Percentiles rank a stretch among this genome's conserved stretches.
Conservation (phyloP, 768 basidiomycete species). For the Serendipita sp. region DNA sequence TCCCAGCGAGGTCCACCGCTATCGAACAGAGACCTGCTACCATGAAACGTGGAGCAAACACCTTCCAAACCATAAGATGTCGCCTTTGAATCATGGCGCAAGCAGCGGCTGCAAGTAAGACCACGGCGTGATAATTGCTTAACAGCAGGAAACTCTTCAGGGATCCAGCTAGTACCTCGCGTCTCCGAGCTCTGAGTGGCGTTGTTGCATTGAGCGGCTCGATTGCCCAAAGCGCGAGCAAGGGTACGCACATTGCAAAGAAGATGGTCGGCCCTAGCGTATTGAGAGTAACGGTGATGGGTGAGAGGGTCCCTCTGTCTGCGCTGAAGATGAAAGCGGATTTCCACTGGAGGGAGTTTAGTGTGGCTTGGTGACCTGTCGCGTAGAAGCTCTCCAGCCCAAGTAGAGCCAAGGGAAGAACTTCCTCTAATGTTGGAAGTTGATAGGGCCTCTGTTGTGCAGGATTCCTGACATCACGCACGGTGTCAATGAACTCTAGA, state of each 20-base stretch:
- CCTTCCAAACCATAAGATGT: conserved; percentile 98
- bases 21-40: conserved; percentile 47
- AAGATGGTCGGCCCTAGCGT: conserved; percentile 60
- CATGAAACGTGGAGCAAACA: conserved; percentile 95
- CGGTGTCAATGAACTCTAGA: conserved; percentile 68
- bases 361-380: conserved; percentile 83
- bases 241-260: conserved; percentile 46
- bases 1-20: conserved; percentile 51
- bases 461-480: conserved; percentile 44
- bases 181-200: neutral
- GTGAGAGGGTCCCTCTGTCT: conserved; percentile 53
- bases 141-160: neutral
- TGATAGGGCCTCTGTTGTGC: conserved; percentile 25
- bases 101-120: conserved; percentile 54
- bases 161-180: neutral
- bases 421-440: conserved; percentile 40
- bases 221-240: conserved; percentile 73
- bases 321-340: conserved; percentile 70
- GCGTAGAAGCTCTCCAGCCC: conserved; percentile 65
- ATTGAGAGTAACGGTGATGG: conserved; percentile 60
- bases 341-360: conserved; percentile 93
- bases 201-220: conserved; percentile 34
- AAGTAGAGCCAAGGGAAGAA: conserved; percentile 59
- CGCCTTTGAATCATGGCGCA: conserved; percentile 62
- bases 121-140: conserved; percentile 37